Evolutionary conservation across 768 basidiomycete genomes (phyloP), one percentile per base, ranked within the genome.

Genomic region (Phanerochaete carnosa): DNA sequence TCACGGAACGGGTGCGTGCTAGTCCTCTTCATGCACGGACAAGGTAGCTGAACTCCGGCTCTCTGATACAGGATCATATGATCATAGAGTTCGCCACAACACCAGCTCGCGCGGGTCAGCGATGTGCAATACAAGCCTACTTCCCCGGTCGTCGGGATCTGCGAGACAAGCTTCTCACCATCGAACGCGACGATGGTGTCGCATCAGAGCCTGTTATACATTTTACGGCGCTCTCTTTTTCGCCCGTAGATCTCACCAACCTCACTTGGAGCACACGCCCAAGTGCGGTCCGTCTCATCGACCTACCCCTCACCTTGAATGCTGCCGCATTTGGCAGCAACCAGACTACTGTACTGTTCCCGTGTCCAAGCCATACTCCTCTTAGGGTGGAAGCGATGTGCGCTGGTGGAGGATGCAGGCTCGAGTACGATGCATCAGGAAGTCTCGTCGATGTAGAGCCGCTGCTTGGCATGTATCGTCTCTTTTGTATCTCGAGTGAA

Each of bases 201-300:
- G n/a, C 29, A n/a, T 25, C n/a, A 23, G 30, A 19, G 12, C 43
- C 53, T 1, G 45, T 23, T 2, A 35, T 64, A 16, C 59, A 23
- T n/a, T 50, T 58, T 16, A 50, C 46, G 9, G 11, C 57, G 7
- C 57, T 35, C 15, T 9, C 26, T 7, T 25, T 50, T 16, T 13
- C 53, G 22, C 29, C 53, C 9, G 25, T 39, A 1, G 19, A 54
- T 23, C 56, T 61, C 45, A 26, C 11, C n/a, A 37, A 26, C 11
- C 11, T 61, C 33, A 61, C 59, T 13, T 64, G 63, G 63, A 26
- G 16, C 28, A 58, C 63, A 8, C 59, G 63, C 19, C 60, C 64
- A 2, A 28, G 43, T 1, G 12, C 52, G 16, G 11, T 9, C 32
- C 19, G 23, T 2, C 11, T 35, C 45, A 25, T 55, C 1, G 57